Evolutionary conservation across 257 asterid genomes (phyloP).

Genomic region (Nicotiana noctiflora): DNA sequence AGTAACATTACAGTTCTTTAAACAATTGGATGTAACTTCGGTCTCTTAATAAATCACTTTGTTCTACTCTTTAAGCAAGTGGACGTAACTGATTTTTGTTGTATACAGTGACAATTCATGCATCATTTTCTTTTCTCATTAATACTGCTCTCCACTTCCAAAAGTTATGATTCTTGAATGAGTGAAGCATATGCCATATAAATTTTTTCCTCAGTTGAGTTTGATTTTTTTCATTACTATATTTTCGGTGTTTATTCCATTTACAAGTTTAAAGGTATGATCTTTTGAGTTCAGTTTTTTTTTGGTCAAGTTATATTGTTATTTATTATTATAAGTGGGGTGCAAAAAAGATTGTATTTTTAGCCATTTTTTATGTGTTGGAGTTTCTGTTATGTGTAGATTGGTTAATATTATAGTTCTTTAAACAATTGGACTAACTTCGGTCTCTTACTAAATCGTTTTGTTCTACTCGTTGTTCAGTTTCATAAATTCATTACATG

Average conservation of each 20-base stretch:
- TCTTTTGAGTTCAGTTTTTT: too few relatives aligned
- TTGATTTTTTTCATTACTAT: neutral
- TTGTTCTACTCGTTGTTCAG: too few relatives aligned
- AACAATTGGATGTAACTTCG: too few relatives aligned
- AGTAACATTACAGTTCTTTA: too few relatives aligned
- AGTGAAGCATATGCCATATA: neutral
- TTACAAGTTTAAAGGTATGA: neutral
- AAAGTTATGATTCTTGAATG: constrained; percentile 7
- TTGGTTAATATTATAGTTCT: neutral
- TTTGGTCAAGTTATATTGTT: neutral
- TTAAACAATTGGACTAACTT: too few relatives aligned
- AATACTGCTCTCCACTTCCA: neutral
- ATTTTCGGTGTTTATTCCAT: neutral
- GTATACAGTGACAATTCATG: constrained; percentile 4
- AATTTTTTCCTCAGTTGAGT: neutral
- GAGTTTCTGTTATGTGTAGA: neutral
- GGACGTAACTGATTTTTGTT: neutral
- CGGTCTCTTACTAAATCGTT: too few relatives aligned
- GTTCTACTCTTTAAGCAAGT: too few relatives aligned
- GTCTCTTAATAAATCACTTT: too few relatives aligned
- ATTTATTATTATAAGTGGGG: neutral
- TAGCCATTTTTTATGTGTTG: neutral
- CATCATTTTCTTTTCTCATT: neutral
- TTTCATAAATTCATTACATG: too few relatives aligned
- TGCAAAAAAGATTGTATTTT: neutral